Base-by-base conservation (phyloP, 2,329 filamentous ascomycete species). In the Aspergillus pseudonomiae region DNA sequence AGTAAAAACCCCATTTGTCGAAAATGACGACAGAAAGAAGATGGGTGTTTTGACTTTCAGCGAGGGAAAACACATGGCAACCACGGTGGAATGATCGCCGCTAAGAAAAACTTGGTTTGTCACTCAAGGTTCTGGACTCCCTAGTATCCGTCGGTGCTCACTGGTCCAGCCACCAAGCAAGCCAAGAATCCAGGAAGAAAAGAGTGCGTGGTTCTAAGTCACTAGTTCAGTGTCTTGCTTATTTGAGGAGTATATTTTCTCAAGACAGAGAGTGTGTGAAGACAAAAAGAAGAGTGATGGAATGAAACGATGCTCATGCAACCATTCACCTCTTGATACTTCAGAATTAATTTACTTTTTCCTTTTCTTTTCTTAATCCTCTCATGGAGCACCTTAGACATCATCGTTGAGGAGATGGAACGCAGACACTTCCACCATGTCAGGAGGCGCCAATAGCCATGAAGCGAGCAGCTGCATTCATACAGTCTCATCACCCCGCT, bases 71-170 rank as follows among this genome's bases (percentile, higher is more conserved):
- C 68, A 70, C 68, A 70, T 69, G 67, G 67, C 67, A 68, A 68
- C 68, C 67, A 69, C 62, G 68, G 63, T 65, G 68, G 66, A 70
- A 69, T 70, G 68, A 70, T 70, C 68, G 67, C 68, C 68, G 64
- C 67, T 69, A 68, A 61, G 53, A 58, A 60, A 55, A 52, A 52
- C 48, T 52, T 52, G 48, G 48, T 52, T 60, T 65, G 65, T 46
- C 56, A 46, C 30, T 54, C 63, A 52, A 52, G 52, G 61, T 60
- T 65, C 64, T 63, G 61, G 65, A 26, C 62, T 24, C 1, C 21
- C 21, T 24, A 24, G 21, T 60, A 64, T 54, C 56, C 54, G 57
- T 48, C 56, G 48, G 57, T 62, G 50, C 62, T 61, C 59, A 67
- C 63, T 58, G 26, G 64, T 62, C 63, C 67, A 65, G 67, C 63